Evolutionary conservation across 345 rosid genomes (phyloP).

Genomic region (Excoecaria agallocha): DNA sequence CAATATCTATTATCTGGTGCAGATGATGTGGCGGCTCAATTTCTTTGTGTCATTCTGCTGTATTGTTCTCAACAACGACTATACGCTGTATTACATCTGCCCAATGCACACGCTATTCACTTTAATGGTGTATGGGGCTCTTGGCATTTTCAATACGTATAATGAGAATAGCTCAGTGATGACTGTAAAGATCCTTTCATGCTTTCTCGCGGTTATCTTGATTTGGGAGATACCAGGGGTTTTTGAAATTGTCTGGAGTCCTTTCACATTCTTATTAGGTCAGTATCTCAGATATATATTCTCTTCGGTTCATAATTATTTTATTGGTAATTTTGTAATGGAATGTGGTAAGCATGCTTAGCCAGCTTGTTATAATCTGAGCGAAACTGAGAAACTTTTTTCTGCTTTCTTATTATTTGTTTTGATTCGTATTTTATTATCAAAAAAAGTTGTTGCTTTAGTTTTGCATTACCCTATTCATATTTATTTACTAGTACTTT

Average conservation of each 20-base stretch:
- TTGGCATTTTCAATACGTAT: constrained; percentile 78
- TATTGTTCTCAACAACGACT: constrained; percentile 88
- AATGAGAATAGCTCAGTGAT: constrained; percentile 91
- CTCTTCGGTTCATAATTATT: background rate
- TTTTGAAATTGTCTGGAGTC: constrained; percentile 76
- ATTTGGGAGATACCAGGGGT: constrained; percentile 94
- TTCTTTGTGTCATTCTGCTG: constrained; percentile 90
- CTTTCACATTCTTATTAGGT: constrained; percentile 74
- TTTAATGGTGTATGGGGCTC: constrained; percentile 88
- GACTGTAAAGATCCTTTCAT: constrained; percentile 71
- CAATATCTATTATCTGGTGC: constrained; percentile 37
- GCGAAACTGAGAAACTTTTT: background rate
- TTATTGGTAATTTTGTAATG: background rate
- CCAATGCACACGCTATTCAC: constrained; percentile 99
- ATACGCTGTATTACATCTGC: constrained; percentile 91
- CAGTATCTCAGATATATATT: constrained; percentile 26
- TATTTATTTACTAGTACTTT: background rate
- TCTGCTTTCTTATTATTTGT: background rate
- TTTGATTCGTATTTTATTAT: background rate
- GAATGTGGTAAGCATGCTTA: background rate
- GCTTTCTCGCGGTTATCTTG: constrained; percentile 81
- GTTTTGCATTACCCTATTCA: background rate
- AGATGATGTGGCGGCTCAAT: constrained; percentile 99
- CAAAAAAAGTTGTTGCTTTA: background rate
- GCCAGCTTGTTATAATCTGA: background rate